Evolutionary conservation across 2,329 filamentous ascomycete species (phyloP), one percentile per base, ranked within the genome.

Genomic region (Fusarium verrucosum): DNA sequence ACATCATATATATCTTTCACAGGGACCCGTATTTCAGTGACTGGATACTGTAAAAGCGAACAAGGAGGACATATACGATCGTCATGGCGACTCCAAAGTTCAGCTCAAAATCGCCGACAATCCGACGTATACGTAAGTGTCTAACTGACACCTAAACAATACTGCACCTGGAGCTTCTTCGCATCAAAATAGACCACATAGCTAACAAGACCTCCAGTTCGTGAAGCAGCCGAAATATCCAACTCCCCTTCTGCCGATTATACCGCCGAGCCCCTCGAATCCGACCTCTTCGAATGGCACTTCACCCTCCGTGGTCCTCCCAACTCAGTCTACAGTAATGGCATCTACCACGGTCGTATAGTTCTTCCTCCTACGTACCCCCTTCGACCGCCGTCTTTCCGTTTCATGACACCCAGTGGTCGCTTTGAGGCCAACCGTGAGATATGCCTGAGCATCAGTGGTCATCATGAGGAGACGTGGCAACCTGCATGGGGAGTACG

Each of bases 401-500:
- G 95, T 71, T 98, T 99, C 82, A 84, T 92, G 8, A 98, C 95
- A 0, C 93, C 95, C 0, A 92, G 88, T 23, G 95, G 94, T 50
- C 88, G 95, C 62, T 99, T 99, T 79, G 95, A 98, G 78, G 89
- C 93, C 52, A 99, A 99, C 76, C 88, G 95, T 67, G 94, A 98
- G 81, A 98, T 99, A 70, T 99, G 95, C 75, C 87, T 99, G 16
- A 92, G 88, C 72, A 99, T 98, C 72, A 92, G 88, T 49, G 94
- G 94, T 3, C 94, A 97, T 78, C 95, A 99, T 79, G 95, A 98
- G 77, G 95, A 98, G 81, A 96, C 92, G 16, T 99, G 95, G 95
- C 94, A 97, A 83, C 95, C 95, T 0, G 95, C 95, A 1, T 99
- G 95, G 95, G 95, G 95, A 0, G 90, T 99, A 10, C 85, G 95